Evolutionary conservation across 1,284 basidiomycete species (phyloP), one percentile per base, ranked within the genome.

Genomic region (Tilletia setariae): DNA sequence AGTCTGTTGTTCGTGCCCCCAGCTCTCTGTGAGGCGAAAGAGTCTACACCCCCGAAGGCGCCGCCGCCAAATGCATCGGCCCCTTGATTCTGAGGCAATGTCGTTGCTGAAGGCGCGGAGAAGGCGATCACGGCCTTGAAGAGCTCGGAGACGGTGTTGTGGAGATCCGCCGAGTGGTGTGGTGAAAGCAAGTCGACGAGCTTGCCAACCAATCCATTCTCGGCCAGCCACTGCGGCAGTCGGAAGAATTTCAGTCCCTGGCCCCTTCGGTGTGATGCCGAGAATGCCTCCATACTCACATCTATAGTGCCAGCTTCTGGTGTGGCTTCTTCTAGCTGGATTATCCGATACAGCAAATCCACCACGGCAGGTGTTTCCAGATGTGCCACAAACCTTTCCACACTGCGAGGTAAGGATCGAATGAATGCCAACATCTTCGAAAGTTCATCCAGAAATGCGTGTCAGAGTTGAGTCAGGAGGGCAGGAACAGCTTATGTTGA

Each of bases 81-180:
- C 15, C 67, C 56, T 88, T 81, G 43, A 75, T 83, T 69, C 42
- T 81, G 78, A 32, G 74, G 76, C 69, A 79, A 84, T 77, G 46
- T 84, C 76, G 89, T 89, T 1, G 92, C 90, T 1, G 93, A 91
- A 2, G 94, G 93, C 0, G 93, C 91, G 21, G 93, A 92, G 85
- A 98, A 91, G 28, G 93, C 91, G 74, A 98, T 94, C 75, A 98
- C 93, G 67, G 91, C 90, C 83, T 96, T 96, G 79, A 98, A 88
- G 64, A 98, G 87, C 72, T 99, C 96, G 0, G 93, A 88, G 40
- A 93, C 92, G 63, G 94, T 90, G 32, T 89, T 87, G 83, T 98
- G 95, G 69, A 91, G 88, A 71, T 94, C 90, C 21, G 89, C 85
- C 11, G 89, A 88, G 70, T 92, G 86, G 11, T 87, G 83, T 0